Percentiles rank a stretch among this genome's conserved stretches.
Conservation (phyloP, 257 asterid genomes). For the Prunella vulgaris region DNA sequence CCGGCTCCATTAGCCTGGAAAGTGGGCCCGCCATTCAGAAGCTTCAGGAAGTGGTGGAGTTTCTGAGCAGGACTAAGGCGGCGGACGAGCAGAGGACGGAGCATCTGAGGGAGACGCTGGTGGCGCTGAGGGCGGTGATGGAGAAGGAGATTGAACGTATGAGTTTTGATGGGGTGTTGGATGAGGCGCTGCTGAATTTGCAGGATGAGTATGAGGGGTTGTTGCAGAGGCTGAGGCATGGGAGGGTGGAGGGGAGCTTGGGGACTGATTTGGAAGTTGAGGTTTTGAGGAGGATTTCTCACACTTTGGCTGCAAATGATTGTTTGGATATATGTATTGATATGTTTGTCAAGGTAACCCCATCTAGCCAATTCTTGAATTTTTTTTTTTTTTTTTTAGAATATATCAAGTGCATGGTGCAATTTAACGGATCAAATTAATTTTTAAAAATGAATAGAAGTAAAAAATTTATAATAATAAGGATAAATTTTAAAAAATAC, state of each 20-base stretch:
- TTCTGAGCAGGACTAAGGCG: conserved; percentile 82
- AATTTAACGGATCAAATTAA: too few species aligned
- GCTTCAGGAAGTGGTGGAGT: conserved; percentile 85
- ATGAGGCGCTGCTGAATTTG: conserved; percentile 72
- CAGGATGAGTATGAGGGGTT: conserved; percentile 79
- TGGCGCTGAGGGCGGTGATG: conserved; percentile 57
- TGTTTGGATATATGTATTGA: conserved; percentile 81
- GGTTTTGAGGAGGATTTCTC: conserved; percentile 52
- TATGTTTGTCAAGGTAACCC: conserved; percentile 72
- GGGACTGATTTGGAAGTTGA: conserved; percentile 56
- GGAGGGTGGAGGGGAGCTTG: too few species aligned
- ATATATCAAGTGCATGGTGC: too few species aligned
- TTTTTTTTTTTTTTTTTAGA: too few species aligned
- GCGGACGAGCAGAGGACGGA: conserved; percentile 56
- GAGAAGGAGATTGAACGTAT: conserved; percentile 72
- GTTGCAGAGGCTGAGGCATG: conserved; percentile 47
- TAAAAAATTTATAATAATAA: too few species aligned
- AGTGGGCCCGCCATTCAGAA: conserved; percentile 70
- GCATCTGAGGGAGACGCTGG: conserved; percentile 57
- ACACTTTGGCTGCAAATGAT: conserved; percentile 58
- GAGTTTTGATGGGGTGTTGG: conserved; percentile 71
- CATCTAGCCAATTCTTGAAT: background rate
- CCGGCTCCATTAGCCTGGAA: conserved; percentile 43
- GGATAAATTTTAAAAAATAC: too few species aligned
- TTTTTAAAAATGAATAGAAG: too few species aligned